A percentile compares a stretch with the other conserved stretches of the same genome.
These are phyloP conservation scores for Fusarium cicatricum DNA, from an alignment of 2,329 filamentous ascomycete species.

Conservation along the genomic window DNA sequence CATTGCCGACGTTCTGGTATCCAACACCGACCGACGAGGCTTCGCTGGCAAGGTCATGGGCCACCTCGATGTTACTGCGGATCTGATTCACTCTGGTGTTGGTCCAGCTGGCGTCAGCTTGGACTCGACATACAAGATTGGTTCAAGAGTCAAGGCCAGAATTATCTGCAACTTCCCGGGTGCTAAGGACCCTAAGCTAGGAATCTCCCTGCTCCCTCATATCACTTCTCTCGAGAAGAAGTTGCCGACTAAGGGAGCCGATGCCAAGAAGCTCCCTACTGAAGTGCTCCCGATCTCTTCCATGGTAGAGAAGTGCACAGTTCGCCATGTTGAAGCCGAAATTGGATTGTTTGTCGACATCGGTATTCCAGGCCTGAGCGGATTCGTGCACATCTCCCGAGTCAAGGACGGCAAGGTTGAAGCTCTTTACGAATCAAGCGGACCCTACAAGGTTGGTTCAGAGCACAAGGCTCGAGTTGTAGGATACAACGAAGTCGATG, in stretches of 20 bases:
- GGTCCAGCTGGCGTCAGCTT: constrained; percentile 75
- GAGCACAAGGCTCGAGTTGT: constrained; percentile 83
- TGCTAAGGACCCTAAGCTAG: constrained; percentile 81
- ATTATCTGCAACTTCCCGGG: constrained; percentile 88
- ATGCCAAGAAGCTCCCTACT: constrained; percentile 59
- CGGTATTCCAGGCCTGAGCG: constrained; percentile 69
- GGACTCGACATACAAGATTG: constrained; percentile 80
- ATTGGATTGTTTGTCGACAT: constrained; percentile 84
- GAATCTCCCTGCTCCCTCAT: constrained; percentile 89
- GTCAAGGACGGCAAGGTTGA: constrained; percentile 92
- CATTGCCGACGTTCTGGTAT: constrained; percentile 84
- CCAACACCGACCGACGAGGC: constrained; percentile 77
- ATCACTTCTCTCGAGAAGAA: constrained; percentile 69
- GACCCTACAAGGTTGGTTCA: constrained; percentile 80
- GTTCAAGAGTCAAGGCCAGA: constrained; percentile 84
- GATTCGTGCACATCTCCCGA: constrained; percentile 94
- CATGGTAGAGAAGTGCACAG: constrained; percentile 77
- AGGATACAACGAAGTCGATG: constrained; percentile 87
- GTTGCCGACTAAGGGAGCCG: constrained; percentile 44
- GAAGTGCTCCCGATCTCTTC: constrained; percentile 75
- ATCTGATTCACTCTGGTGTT: constrained; percentile 86
- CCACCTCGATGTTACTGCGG: constrained; percentile 87
- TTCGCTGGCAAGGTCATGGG: constrained; percentile 91
- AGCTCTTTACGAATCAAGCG: constrained; percentile 76
- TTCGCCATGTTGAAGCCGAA: constrained; percentile 80